Evolutionary conservation across 2,329 filamentous ascomycete species (phyloP).

Genomic region (Penicillium hesseltinei): DNA sequence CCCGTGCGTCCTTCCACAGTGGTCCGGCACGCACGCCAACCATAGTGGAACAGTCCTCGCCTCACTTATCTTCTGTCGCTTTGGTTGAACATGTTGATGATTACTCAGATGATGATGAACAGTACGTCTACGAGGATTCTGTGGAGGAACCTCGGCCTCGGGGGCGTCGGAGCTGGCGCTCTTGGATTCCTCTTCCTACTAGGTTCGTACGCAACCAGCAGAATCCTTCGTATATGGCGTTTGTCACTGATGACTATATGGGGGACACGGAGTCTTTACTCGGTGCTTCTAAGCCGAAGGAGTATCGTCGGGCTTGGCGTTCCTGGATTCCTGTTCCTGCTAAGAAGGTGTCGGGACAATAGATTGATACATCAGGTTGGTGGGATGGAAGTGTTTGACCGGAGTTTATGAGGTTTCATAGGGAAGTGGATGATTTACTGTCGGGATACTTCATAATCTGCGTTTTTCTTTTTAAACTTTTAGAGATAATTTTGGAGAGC

Average conservation of each 20-base stretch:
- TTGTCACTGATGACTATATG: background rate
- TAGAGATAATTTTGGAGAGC: background rate
- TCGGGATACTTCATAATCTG: background rate
- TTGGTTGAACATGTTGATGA: background rate
- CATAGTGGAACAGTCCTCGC: background rate
- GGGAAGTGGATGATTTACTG: too few relatives aligned
- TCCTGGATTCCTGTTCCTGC: slow-evolving; percentile 6
- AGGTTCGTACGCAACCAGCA: background rate
- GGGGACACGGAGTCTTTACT: background rate
- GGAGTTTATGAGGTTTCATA: slow-evolving; percentile 10
- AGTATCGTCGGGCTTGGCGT: background rate
- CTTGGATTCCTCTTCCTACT: slow-evolving; percentile 2
- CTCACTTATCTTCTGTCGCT: background rate
- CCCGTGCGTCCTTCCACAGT: background rate
- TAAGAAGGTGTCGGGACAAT: background rate
- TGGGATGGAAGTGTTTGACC: slow-evolving; percentile 16
- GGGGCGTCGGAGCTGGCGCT: background rate
- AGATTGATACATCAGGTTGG: background rate
- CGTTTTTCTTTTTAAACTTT: background rate
- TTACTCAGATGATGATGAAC: background rate
- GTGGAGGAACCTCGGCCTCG: background rate
- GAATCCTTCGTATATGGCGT: background rate
- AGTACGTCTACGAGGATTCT: background rate
- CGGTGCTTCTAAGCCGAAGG: background rate
- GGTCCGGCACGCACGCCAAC: background rate